Evolutionary conservation across 2,329 filamentous ascomycete genomes (phyloP).

Genomic region (Neonectria faginata): DNA sequence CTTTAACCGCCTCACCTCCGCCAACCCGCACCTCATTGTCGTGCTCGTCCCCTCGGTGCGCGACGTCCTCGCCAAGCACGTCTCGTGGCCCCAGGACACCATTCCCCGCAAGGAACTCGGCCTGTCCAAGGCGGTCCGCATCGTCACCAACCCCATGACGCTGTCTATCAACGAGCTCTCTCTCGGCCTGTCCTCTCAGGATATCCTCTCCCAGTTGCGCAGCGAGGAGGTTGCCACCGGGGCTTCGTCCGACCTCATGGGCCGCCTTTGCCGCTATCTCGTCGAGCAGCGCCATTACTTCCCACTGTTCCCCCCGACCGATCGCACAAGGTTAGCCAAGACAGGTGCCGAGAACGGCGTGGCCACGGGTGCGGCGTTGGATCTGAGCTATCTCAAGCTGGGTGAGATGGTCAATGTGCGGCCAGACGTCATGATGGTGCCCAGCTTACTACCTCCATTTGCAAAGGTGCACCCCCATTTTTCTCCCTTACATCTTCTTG

Average conservation of each 20-base stretch:
- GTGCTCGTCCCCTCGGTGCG: conserved; percentile 86
- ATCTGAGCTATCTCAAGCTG: conserved; percentile 85
- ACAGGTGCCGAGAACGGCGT: conserved; percentile 69
- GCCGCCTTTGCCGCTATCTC: conserved; percentile 79
- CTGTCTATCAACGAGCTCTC: conserved; percentile 89
- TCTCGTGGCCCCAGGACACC: conserved; percentile 80
- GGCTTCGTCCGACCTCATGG: conserved; percentile 66
- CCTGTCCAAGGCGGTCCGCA: conserved; percentile 78
- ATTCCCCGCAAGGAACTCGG: conserved; percentile 79
- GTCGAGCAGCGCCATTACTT: conserved; percentile 93
- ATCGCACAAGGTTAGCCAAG: conserved; percentile 74
- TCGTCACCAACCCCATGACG: conserved; percentile 92
- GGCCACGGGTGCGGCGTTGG: conserved; percentile 81
- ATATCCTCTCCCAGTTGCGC: conserved; percentile 85
- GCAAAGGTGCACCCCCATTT: conserved; percentile 75
- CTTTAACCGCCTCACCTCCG: conserved; percentile 75
- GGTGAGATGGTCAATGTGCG: conserved; percentile 90
- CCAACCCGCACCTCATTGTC: conserved; percentile 82
- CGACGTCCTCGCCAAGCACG: conserved; percentile 83
- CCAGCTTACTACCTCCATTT: conserved; percentile 86
- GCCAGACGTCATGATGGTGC: conserved; percentile 86
- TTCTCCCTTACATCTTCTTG: background rate
- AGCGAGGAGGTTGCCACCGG: conserved; percentile 70
- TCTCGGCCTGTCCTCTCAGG: conserved; percentile 84
- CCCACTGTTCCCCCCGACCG: conserved; percentile 85